Base-by-base conservation (phyloP, 164 flowering plant species). In the Hamamelis virginiana region DNA sequence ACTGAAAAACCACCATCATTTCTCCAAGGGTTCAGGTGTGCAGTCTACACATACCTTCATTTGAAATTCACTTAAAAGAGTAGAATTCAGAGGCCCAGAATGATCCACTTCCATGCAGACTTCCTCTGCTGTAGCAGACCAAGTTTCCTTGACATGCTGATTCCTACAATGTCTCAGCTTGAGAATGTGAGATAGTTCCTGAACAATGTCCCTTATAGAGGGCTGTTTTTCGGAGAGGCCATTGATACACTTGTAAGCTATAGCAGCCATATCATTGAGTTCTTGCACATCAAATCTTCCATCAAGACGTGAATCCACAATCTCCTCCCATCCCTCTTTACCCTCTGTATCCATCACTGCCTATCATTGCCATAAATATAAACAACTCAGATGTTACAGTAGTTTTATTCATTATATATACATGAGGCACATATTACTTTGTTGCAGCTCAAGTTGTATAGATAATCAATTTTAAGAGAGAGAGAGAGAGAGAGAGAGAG, bases 321-420 rank as follows among this genome's bases (percentile, higher is more conserved):
- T 83, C 76, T 89, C 94, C 62, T 86, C 91, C 94, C 94, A 89
- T 50, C 85, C 91, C 41, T 55, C 77, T 68, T 69, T 80, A 12
- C 84, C 91, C 10, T 79, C 94, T 0, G 77, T 28, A 61, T 71
- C 76, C 75, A 89, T 75, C 19, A 90, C 87, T 14, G 88, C 91
- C 91, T 87, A 47, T 66, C 67, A 71, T 69, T 65, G 68, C 9
- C 58, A 38, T 16, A 48, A 2, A 33, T 33, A 33, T 33, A 33
- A 33, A 6, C 41, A 56, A 63, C 23, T 18, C 19, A 65, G 18
- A 5, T n/a, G 51, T 1, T 50, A 50, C 53, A 50, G n/a, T 14
- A n/a, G 16, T 50, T 16, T 50, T 12, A 50, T 50, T 21, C n/a
- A 50, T 50, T 0, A 4, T 50, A 8, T 47, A 47, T 47, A 15